Conservation (phyloP, 495 filamentous ascomycete species). For the Penicillium paxilli region DNA sequence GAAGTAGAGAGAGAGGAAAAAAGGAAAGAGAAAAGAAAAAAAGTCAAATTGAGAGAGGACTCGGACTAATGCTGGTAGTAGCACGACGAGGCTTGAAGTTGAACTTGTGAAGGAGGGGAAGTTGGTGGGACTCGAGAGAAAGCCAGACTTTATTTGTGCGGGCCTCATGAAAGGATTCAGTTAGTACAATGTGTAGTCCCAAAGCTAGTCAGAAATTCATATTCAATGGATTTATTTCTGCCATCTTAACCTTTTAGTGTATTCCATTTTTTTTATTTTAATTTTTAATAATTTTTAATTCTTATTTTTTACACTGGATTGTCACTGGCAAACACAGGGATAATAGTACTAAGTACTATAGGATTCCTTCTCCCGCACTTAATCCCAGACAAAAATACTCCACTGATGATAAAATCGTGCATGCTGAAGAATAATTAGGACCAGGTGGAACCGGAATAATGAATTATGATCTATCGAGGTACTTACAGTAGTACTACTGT, state of each 20-base stretch:
- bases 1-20: neutral
- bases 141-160: slow-evolving; percentile 1
- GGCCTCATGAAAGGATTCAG: too few relatives aligned
- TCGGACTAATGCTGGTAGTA: too few relatives aligned
- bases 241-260: too few relatives aligned
- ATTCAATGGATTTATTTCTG: too few relatives aligned
- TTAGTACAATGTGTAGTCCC: neutral
- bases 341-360: too few relatives aligned
- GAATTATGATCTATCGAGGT: neutral
- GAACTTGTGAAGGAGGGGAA: neutral
- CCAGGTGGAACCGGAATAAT: neutral
- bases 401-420: slow-evolving; percentile 1
- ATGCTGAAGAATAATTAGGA: slow-evolving; percentile 1
- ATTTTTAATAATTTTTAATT: neutral
- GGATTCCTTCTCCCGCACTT: neutral
- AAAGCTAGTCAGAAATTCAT: too few relatives aligned
- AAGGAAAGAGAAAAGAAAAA: neutral
- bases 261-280: neutral
- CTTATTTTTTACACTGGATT: too few relatives aligned
- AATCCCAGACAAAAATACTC: neutral
- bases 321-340: too few relatives aligned
- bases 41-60: neutral
- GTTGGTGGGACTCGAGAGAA: too few relatives aligned
- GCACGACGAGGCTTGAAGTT: neutral
- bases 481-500: too few relatives aligned